Evolutionary conservation across 805 yeast genomes (phyloP), one percentile per base, ranked within the genome.

Genomic region (Suhomyces sp.): DNA sequence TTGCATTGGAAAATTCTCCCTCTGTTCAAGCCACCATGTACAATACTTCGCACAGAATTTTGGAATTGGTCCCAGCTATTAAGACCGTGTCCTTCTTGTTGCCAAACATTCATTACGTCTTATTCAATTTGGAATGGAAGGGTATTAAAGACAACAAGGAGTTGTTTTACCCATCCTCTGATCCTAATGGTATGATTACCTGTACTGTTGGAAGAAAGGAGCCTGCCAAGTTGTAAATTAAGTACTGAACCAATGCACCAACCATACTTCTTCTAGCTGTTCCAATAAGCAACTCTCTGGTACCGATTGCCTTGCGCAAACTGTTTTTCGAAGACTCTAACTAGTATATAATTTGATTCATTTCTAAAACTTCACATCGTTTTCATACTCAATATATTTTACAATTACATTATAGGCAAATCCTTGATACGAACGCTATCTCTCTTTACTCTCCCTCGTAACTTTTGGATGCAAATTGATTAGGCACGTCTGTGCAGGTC

Each of bases 1-100:
- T 90, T 62, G 96, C 96, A 12, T 60, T 74, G 33, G 96, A 90
- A 63, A 79, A 86, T 61, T 86, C 95, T 7, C 79, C 96, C n/a
- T 84, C 95, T 17, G 97, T 90, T 30, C 97, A 90, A 69, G 96
- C 95, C 29, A 90, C 96, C 40, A 91, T 90, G 96, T 90, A 77
- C 72, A 85, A 88, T 73, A 90, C 90, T 93, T 74, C 85, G 25
- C 72, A 78, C 45, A 79, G 76, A 44, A 86, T 90, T 45, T 73
- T 90, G 55, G 69, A 65, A 32, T 54, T 51, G 33, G 82, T 77
- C 37, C 70, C 79, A 3, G 68, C 68, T 40, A 70, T 90, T 37
- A 74, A 68, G 43, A 70, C 70, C 28, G 96, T 88, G 22, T 62
- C 81, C 35, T 88, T 86, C 61, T 66, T 75, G 27, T 76, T 90